Base-by-base conservation (phyloP, 495 filamentous ascomycete genomes). In the Aspergillus funiculosus region DNA sequence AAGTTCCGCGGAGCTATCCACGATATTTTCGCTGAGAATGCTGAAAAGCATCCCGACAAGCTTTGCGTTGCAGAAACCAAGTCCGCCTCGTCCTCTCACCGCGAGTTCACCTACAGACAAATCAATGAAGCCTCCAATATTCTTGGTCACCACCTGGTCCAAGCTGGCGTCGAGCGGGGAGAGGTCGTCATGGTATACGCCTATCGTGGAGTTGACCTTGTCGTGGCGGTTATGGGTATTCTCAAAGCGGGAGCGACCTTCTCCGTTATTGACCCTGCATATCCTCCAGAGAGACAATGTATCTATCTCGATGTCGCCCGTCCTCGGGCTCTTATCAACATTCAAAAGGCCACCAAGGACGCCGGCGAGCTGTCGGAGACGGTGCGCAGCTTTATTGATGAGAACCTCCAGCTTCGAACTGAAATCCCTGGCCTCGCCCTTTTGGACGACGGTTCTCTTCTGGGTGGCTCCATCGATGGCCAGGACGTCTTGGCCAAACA, bases 181-280 rank as follows among this genome's bases (percentile, higher is more conserved):
- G 91, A 97, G 39, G 89, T 96, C 18, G 86, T 94, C 43, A 95
- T 95, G 89, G 82, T 91, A 39, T 97, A 83, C 63, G 87, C 87
- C 21, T 77, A 95, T 61, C 79, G 91, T 74, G 63, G 68, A 21
- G 85, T 60, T 28, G 70, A 74, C 27, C 53, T 73, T 17, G 69
- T 74, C 0, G 68, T 73, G 22, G 67, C 73, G 6, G 63, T 74
- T 9, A 77, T 80, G 75, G 77, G 76, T 50, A 68, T 71, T n/a
- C 50, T 81, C 46, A 78, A 71, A 58, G 67, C 68, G 24, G 69
- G 69, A 48, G 70, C 69, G 14, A 71, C 66, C 6, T 64, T 73
- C 53, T 65, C 61, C 9, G 88, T 96, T 28, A 80, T 96, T 34
- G 90, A 96, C 54, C 90, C 90, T 2, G 76, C 80, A 11, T 96